Evolutionary conservation across 768 basidiomycete species (phyloP), one percentile per base, ranked within the genome.

Genomic region (Leccinum boreale): DNA sequence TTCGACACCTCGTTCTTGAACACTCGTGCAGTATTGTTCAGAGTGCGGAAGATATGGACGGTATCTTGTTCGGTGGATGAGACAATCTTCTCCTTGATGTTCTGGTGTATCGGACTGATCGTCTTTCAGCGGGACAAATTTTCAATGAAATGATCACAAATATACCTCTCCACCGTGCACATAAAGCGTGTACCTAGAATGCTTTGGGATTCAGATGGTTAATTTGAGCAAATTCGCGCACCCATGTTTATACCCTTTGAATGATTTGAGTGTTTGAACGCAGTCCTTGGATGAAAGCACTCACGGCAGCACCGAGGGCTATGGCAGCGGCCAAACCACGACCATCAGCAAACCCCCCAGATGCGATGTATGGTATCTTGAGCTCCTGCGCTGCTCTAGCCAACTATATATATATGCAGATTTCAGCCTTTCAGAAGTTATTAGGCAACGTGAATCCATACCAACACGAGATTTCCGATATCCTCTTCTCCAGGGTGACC

Each of bases 401-500:
- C 49, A 97, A 79, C 92, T 94, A 50, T 3, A 35, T 12, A 60
- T 94, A 50, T 1, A 42, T n/a, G n/a, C 12, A 60, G 6, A 15
- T 49, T 50, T 54, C 28, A 55, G 50, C n/a, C 17, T 48, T 50
- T 31, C 35, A 35, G 31, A 23, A 26, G 58, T 35, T 5, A 5
- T 42, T 10, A 39, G 29, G 28, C n/a, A 29, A 42, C 12, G 7
- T 12, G 23, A 28, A 17, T 3, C 15, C 70, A 49, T 62, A 92
- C 92, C 75, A 97, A 73, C 3, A 97, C 89, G 23, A 96, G 66
- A 4, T 89, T 90, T 3, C 91, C 90, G 23, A 97, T 89, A 67
- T 97, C 95, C 45, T 96, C 91, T 68, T 97, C 95, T 60, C 95
- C 95, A 17, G 93, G 93, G 72, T 94, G 92, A 24, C 94, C 94